Evolutionary conservation across 2,329 filamentous ascomycete species (phyloP).

Genomic region (Proliferodiscus dingleyae): DNA sequence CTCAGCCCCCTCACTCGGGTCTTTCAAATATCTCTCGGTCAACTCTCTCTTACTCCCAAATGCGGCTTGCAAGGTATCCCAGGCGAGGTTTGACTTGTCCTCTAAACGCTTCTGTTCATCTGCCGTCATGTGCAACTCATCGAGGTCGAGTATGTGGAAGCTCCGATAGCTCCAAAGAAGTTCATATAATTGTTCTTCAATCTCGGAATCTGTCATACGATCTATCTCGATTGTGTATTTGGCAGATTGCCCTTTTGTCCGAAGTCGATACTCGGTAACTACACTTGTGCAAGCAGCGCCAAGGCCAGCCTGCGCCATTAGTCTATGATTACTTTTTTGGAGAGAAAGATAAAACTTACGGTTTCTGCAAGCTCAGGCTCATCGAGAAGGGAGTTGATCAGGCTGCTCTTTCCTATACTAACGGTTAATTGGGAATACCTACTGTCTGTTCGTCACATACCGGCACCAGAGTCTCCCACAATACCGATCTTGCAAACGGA

Average conservation of each 20-base stretch:
- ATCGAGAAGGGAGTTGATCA: conserved; percentile 8
- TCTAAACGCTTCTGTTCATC: not conserved
- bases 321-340: not conserved
- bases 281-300: conserved; percentile 13
- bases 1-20: conserved; percentile 1
- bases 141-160: not conserved
- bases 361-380: not conserved
- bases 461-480: conserved; percentile 2
- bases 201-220: conserved; percentile 9
- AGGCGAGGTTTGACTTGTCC: conserved; percentile 2
- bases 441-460: not conserved
- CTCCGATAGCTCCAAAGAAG: conserved; percentile 8
- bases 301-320: conserved; percentile 6
- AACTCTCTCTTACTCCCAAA: conserved; percentile 6
- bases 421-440: not conserved
- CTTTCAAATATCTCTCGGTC: not conserved
- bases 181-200: conserved; percentile 9
- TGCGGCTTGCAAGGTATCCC: conserved; percentile 9
- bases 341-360: not conserved
- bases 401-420: conserved; percentile 9
- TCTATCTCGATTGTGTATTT: conserved; percentile 14
- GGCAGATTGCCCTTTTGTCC: conserved; percentile 2
- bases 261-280: conserved; percentile 12
- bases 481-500: conserved; percentile 1
- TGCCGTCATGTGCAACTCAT: not conserved